Evolutionary conservation across 169 alveolate genomes (phyloP).

Genomic region (Plasmodium inui): DNA sequence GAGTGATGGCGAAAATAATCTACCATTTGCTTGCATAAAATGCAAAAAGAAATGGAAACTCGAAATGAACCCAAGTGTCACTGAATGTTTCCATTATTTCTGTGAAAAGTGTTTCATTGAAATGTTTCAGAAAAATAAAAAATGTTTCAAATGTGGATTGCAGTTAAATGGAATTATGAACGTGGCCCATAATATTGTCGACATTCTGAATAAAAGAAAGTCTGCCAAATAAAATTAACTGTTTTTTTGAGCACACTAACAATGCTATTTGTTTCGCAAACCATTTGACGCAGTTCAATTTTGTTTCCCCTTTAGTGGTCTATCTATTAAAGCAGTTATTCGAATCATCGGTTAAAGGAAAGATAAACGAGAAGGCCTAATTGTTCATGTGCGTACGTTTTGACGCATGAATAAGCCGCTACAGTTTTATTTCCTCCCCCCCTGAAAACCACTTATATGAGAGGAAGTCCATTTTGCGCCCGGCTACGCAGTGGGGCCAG

Average conservation of each 20-base stretch:
- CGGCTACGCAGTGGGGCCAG: background rate
- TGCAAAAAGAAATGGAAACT: slow-evolving; percentile 89
- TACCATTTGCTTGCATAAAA: slow-evolving; percentile 86
- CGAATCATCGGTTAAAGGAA: background rate
- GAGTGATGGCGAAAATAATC: slow-evolving; percentile 71
- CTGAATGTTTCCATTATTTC: slow-evolving; percentile 94
- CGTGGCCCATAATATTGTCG: slow-evolving; percentile 81
- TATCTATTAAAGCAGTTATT: background rate
- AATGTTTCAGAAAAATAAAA: slow-evolving; percentile 85
- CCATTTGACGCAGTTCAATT: background rate
- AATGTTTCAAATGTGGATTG: slow-evolving; percentile 90
- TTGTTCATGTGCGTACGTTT: background rate
- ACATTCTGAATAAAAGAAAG: slow-evolving; percentile 77
- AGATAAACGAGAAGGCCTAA: background rate
- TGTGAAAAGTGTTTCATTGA: slow-evolving; percentile 94
- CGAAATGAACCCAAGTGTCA: slow-evolving; percentile 91
- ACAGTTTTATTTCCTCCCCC: background rate
- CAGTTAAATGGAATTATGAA: slow-evolving; percentile 92
- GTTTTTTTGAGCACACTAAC: background rate
- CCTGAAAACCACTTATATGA: background rate
- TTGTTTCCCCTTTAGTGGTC: background rate
- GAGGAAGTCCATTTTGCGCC: background rate
- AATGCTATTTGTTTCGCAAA: background rate
- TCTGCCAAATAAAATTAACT: background rate
- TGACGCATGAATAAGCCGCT: background rate